A percentile compares a stretch with the other conserved stretches of the same genome.
Evolutionary conservation across 2,329 filamentous ascomycete species (phyloP).

Genomic region (Aureobasidium namibiae): DNA sequence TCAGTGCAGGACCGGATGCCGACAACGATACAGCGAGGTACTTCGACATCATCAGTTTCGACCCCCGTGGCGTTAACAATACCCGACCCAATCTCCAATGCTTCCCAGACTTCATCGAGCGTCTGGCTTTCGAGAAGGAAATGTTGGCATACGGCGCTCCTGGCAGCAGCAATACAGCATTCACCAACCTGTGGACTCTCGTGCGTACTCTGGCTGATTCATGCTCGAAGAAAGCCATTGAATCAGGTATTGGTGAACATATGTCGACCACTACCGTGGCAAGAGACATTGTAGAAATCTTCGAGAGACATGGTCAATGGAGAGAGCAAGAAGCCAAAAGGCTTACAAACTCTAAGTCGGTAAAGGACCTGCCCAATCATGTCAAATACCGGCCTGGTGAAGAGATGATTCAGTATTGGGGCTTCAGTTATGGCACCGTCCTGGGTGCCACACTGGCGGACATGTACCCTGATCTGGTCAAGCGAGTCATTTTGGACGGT

Average conservation of each 20-base stretch:
- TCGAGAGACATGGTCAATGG: constrained; percentile 33
- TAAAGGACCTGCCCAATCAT: constrained; percentile 17
- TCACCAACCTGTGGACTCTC: constrained; percentile 32
- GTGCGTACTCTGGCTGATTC: constrained; percentile 26
- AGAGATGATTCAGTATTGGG: constrained; percentile 33
- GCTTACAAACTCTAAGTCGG: not conserved
- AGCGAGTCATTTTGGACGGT: constrained; percentile 36
- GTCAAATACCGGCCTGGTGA: constrained; percentile 23
- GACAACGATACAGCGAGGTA: constrained; percentile 15
- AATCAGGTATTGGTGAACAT: constrained; percentile 29
- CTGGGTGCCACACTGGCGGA: constrained; percentile 40
- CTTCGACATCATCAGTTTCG: constrained; percentile 35
- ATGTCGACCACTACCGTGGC: constrained; percentile 39
- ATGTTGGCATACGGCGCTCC: constrained; percentile 27
- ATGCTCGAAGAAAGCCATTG: constrained; percentile 16
- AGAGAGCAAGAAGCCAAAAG: constrained; percentile 23
- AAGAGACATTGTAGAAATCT: constrained; percentile 40
- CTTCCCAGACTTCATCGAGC: constrained; percentile 23
- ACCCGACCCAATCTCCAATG: constrained; percentile 27
- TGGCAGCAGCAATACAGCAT: constrained; percentile 31
- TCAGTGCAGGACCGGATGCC: constrained; percentile 24
- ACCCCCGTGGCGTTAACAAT: constrained; percentile 34
- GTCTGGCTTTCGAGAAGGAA: constrained; percentile 25
- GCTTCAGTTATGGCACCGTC: constrained; percentile 38
- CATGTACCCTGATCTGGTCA: constrained; percentile 37